phyloP scores from a whole-genome alignment of 2,329 filamentous ascomycete genomes.

The Diaporthe helianthi region DNA sequence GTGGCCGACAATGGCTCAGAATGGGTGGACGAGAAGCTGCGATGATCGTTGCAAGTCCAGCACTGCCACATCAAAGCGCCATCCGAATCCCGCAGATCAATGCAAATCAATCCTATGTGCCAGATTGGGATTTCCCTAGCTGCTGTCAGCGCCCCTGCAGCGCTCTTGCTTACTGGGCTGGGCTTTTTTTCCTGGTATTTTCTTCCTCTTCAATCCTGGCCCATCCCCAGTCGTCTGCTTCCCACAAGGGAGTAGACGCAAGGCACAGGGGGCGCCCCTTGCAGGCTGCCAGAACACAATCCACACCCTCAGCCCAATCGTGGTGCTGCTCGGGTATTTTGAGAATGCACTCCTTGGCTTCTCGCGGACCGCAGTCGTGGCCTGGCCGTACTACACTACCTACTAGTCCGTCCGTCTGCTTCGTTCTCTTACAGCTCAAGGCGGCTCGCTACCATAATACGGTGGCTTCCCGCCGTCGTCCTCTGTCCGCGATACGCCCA shows the following conservation, averaged over 20 bases:
- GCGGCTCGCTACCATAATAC: constrained; percentile 7
- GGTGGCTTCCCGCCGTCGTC: not conserved
- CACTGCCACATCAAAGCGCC: constrained; percentile 31
- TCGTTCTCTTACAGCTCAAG: constrained; percentile 1
- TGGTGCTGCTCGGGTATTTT: not conserved
- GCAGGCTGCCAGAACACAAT: not conserved
- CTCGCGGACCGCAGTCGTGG: not conserved
- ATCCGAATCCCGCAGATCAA: constrained; percentile 29
- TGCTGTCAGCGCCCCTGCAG: not conserved
- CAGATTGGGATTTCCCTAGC: constrained; percentile 22
- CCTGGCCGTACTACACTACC: not conserved
- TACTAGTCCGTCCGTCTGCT: not conserved
- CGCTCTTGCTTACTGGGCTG: not conserved
- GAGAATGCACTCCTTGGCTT: not conserved
- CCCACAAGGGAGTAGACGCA: constrained; percentile 4
- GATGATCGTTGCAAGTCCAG: constrained; percentile 23
- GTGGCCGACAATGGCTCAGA: not conserved
- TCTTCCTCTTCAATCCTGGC: not conserved
- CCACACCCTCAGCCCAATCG: not conserved
- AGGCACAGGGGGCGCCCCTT: constrained; percentile 5
- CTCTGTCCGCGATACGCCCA: not conserved
- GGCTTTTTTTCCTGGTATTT: too few species aligned
- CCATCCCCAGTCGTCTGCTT: not conserved
- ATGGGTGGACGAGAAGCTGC: constrained; percentile 4
- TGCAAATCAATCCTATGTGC: constrained; percentile 26